Evolutionary conservation across 305 asterid genomes (phyloP).

Genomic region (Euphrasia arctica): DNA sequence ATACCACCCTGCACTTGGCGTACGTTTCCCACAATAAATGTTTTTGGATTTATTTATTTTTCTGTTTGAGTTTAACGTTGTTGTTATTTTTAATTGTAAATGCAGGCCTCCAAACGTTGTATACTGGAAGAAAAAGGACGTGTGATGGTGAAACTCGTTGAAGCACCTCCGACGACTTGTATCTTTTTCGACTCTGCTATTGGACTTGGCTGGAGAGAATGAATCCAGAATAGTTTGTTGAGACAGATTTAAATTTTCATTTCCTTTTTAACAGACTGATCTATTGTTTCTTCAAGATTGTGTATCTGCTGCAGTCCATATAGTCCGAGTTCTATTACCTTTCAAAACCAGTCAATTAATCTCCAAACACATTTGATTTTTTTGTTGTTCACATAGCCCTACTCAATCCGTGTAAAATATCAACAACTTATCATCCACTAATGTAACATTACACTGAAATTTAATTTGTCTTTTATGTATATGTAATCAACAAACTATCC

Average conservation of each 20-base stretch:
- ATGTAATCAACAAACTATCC: neutral
- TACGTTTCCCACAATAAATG: slow-evolving; percentile 21
- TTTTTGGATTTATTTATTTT: too few species aligned
- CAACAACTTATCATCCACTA: too few species aligned
- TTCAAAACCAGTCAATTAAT: too few species aligned
- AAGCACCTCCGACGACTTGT: slow-evolving; percentile 32
- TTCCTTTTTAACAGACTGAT: too few species aligned
- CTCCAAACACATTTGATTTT: too few species aligned
- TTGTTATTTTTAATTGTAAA: slow-evolving; percentile 5
- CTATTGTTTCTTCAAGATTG: too few species aligned
- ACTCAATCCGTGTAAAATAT: too few species aligned
- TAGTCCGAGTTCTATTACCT: too few species aligned
- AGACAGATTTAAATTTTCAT: neutral
- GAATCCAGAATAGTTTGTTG: slow-evolving; percentile 14
- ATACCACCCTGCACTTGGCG: slow-evolving; percentile 65
- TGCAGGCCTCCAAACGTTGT: slow-evolving; percentile 46
- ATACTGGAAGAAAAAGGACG: slow-evolving; percentile 39
- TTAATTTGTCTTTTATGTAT: too few species aligned
- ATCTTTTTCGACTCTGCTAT: slow-evolving; percentile 10
- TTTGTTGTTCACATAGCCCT: too few species aligned
- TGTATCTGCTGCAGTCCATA: too few species aligned
- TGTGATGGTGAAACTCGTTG: slow-evolving; percentile 41
- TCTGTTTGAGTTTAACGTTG: neutral
- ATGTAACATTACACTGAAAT: too few species aligned
- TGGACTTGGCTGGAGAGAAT: slow-evolving; percentile 11